Percentiles rank a stretch among this genome's conserved stretches.
Evolutionary conservation across 306 rosid genomes (phyloP).

Genomic region (Abrus pulchellus): DNA sequence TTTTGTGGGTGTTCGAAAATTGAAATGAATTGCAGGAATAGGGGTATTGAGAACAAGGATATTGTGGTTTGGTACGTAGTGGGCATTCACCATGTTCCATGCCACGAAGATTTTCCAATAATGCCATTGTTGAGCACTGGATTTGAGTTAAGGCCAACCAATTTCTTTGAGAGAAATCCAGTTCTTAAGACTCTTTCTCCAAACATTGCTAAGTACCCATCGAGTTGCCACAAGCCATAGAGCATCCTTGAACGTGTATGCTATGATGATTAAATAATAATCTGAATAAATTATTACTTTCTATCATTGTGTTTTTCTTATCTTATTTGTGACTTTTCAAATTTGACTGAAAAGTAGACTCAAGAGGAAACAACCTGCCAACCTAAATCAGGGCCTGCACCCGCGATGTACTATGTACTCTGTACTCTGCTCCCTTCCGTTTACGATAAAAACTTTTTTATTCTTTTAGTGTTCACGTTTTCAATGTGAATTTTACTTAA

Average conservation of each 20-base stretch:
- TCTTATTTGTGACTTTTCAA: no score
- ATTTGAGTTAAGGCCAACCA: slow-evolving; percentile 74
- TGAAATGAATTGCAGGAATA: slow-evolving; percentile 47
- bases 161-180: slow-evolving; percentile 77
- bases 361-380: no score
- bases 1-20: not conserved
- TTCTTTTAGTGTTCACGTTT: no score
- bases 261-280: not conserved
- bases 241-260: not conserved
- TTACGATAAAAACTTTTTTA: no score
- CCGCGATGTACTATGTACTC: no score
- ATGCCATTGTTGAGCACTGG: slow-evolving; percentile 69
- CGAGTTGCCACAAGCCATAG: slow-evolving; percentile 36
- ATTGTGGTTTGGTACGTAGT: slow-evolving; percentile 68
- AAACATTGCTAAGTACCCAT: slow-evolving; percentile 6
- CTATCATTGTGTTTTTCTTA: no score
- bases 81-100: slow-evolving; percentile 76
- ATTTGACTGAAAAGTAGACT: no score
- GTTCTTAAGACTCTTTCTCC: slow-evolving; percentile 63
- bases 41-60: slow-evolving; percentile 58
- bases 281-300: not conserved
- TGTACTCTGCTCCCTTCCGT: no score
- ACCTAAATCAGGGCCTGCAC: no score
- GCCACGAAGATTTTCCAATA: slow-evolving; percentile 72
- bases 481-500: no score